Evolutionary conservation across 2,329 filamentous ascomycete genomes (phyloP).

Genomic region (Xylaria sp.): DNA sequence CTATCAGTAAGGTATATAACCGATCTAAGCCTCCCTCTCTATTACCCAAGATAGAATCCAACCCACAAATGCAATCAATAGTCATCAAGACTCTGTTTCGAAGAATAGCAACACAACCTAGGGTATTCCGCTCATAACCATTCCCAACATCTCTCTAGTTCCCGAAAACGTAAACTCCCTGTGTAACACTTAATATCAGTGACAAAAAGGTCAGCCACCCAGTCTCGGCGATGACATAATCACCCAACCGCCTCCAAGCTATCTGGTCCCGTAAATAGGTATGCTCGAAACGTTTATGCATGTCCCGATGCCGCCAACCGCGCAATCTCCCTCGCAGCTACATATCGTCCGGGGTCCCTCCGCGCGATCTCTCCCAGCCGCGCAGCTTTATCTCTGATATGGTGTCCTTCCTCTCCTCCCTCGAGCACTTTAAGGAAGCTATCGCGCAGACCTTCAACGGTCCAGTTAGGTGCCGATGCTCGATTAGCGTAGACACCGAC

Average conservation of each 20-base stretch:
- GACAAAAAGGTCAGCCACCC: background rate
- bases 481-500: slow-evolving; percentile 36
- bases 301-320: slow-evolving; percentile 29
- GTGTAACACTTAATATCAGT: background rate
- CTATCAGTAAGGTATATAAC: background rate
- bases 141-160: background rate
- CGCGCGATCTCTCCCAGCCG: slow-evolving; percentile 24
- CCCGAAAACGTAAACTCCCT: background rate
- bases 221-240: background rate
- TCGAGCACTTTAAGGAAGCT: slow-evolving; percentile 30
- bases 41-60: background rate
- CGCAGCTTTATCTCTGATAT: slow-evolving; percentile 24
- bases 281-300: background rate
- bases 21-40: background rate
- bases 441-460: slow-evolving; percentile 28
- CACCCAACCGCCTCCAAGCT: too few species aligned
- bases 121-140: background rate
- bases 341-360: slow-evolving; percentile 33
- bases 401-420: slow-evolving; percentile 2
- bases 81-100: background rate
- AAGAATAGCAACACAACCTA: background rate
- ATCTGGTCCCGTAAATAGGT: too few species aligned
- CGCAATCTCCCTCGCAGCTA: slow-evolving; percentile 35
- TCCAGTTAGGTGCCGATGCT: slow-evolving; percentile 31
- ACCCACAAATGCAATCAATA: background rate